These are phyloP conservation scores for Jatropha curcas DNA, from an alignment of 345 rosid genomes.

Conservation along the genomic window DNA sequence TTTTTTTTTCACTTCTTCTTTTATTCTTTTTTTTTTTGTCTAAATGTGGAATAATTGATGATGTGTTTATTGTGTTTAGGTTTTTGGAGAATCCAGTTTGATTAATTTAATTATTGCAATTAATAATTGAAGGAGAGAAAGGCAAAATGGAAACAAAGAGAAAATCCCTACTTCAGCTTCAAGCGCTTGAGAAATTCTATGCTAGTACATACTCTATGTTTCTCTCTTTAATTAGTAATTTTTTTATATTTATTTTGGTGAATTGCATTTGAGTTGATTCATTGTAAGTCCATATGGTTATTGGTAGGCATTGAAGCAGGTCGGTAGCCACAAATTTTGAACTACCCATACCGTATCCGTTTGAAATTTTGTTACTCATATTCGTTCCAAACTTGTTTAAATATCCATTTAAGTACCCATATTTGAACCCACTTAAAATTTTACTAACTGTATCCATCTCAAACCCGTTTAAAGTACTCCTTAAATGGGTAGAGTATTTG, in stretches of 20 bases:
- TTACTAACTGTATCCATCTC: no score
- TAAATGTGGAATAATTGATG: neutral
- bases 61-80: constrained; percentile 16
- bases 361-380: no score
- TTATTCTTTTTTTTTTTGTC: neutral
- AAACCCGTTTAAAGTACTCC: no score
- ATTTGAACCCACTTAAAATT: no score
- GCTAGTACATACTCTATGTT: constrained; percentile 35
- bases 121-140: neutral
- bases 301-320: no score
- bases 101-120: neutral
- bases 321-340: no score
- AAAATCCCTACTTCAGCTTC: constrained; percentile 71
- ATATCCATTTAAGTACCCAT: no score
- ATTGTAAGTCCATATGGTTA: neutral
- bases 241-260: no score
- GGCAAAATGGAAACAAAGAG: constrained; percentile 50
- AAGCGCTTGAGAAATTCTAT: constrained; percentile 67
- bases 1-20: neutral
- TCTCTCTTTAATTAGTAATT: no score
- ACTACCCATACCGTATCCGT: no score
- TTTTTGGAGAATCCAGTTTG: constrained; percentile 6
- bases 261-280: neutral
- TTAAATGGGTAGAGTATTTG: no score
- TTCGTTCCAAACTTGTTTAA: no score